phyloP scores from a whole-genome alignment of 306 rosid species.

The Glycine tomentella region DNA sequence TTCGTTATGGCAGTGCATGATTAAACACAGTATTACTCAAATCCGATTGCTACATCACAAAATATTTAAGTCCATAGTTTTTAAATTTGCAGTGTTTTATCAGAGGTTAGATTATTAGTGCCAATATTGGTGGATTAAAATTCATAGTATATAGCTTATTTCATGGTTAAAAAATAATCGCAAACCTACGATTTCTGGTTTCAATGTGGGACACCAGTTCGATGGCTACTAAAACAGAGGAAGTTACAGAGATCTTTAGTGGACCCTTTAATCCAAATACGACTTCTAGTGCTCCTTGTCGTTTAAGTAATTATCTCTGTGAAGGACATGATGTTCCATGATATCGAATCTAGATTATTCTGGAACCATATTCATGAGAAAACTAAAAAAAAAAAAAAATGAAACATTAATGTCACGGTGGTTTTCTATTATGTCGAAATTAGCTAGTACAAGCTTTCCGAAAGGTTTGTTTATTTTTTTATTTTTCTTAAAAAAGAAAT shows the following conservation, averaged over 20 bases:
- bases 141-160: neutral
- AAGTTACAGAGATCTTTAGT: neutral
- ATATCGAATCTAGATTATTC: conserved; percentile 21
- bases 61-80: too few relatives aligned
- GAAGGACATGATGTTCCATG: neutral
- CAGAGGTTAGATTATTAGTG: neutral
- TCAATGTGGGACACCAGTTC: neutral
- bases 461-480: too few relatives aligned
- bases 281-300: conserved; percentile 5
- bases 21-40: neutral
- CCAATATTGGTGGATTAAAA: neutral
- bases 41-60: too few relatives aligned
- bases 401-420: neutral
- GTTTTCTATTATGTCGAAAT: too few relatives aligned
- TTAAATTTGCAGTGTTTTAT: too few relatives aligned
- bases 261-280: conserved; percentile 7
- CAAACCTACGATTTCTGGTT: neutral
- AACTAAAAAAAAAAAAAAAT: neutral
- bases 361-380: conserved; percentile 35
- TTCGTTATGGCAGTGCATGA: neutral
- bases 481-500: too few relatives aligned
- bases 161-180: neutral
- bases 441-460: neutral
- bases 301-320: neutral
- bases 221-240: neutral